Percentiles rank a stretch among this genome's conserved stretches.
These are phyloP conservation scores for Xerophyta viscosa DNA, from an alignment of 106 monocot genomes.

Conservation along the genomic window DNA sequence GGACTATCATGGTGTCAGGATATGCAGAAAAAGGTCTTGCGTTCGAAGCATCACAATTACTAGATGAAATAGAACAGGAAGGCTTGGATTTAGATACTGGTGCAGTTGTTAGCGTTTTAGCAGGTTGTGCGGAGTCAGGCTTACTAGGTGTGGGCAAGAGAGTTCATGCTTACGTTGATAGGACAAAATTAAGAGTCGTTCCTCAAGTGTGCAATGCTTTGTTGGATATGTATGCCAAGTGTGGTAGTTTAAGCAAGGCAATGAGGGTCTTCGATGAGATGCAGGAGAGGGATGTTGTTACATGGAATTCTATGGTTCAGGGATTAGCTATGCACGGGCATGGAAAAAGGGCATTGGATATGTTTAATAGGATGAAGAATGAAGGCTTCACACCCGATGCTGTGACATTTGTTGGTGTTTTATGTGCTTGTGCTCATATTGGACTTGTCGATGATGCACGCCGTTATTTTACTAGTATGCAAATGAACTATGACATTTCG, in stretches of 20 bases:
- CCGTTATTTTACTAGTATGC: constrained; percentile 45
- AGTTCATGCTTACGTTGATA: constrained; percentile 31
- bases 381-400: constrained; percentile 54
- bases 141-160: constrained; percentile 52
- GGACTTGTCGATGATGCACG: constrained; percentile 55
- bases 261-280: constrained; percentile 41
- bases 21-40: constrained; percentile 59
- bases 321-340: constrained; percentile 67
- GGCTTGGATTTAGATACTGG: constrained; percentile 38
- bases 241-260: constrained; percentile 49
- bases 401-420: constrained; percentile 58
- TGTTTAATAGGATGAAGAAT: constrained; percentile 51
- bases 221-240: constrained; percentile 78
- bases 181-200: constrained; percentile 15
- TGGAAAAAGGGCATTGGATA: constrained; percentile 42
- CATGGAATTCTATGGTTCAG: constrained; percentile 83
- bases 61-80: constrained; percentile 46
- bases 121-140: constrained; percentile 69
- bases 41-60: constrained; percentile 35
- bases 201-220: constrained; percentile 62
- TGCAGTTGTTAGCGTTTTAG: constrained; percentile 46
- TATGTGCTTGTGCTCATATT: constrained; percentile 71
- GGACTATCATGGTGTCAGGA: constrained; percentile 79
- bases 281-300: constrained; percentile 36
- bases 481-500: constrained; percentile 47